These are phyloP conservation scores for Kluyveromyces starmeri DNA, from an alignment of 805 yeast species.

Conservation along the genomic window DNA sequence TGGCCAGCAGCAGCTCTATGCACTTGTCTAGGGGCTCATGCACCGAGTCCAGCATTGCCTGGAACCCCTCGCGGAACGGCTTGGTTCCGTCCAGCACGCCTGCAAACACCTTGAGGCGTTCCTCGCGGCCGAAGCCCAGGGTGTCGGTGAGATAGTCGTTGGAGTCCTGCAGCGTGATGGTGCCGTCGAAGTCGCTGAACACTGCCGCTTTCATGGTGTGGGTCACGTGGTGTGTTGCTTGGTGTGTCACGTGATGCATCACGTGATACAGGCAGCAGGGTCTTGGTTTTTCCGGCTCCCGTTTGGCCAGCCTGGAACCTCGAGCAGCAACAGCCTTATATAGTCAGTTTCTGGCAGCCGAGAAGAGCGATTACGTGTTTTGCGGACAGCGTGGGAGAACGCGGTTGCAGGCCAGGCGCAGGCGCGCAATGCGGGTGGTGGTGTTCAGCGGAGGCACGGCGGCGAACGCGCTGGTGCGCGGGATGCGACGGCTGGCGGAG, in stretches of 20 bases:
- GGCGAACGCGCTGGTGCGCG: conserved; percentile 67
- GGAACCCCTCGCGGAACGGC: conserved; percentile 75
- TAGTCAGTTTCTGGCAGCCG: too few relatives aligned
- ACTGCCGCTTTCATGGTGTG: conserved; percentile 50
- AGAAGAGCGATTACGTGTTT: too few relatives aligned
- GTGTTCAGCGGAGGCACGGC: conserved; percentile 81
- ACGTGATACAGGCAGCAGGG: too few relatives aligned
- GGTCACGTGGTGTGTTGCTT: too few relatives aligned
- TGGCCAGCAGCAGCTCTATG: conserved; percentile 53
- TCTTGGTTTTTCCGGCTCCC: too few relatives aligned
- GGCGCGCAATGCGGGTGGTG: conserved; percentile 26
- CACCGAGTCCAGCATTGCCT: conserved; percentile 74
- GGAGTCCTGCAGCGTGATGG: conserved; percentile 91
- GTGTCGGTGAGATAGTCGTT: conserved; percentile 87
- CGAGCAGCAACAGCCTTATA: too few relatives aligned
- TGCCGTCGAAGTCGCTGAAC: conserved; percentile 97
- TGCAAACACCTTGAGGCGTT: conserved; percentile 60
- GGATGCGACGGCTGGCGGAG: too few relatives aligned
- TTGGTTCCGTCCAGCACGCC: conserved; percentile 60
- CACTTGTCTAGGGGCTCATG: conserved; percentile 73
- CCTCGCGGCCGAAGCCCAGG: conserved; percentile 72
- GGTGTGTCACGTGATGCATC: too few relatives aligned
- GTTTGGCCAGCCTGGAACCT: too few relatives aligned
- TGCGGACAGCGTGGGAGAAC: too few relatives aligned
- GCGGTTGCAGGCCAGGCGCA: too few relatives aligned